Evolutionary conservation across 805 yeast genomes (phyloP), one percentile per base, ranked within the genome.

Genomic region (Sugiyamaella smithiae): DNA sequence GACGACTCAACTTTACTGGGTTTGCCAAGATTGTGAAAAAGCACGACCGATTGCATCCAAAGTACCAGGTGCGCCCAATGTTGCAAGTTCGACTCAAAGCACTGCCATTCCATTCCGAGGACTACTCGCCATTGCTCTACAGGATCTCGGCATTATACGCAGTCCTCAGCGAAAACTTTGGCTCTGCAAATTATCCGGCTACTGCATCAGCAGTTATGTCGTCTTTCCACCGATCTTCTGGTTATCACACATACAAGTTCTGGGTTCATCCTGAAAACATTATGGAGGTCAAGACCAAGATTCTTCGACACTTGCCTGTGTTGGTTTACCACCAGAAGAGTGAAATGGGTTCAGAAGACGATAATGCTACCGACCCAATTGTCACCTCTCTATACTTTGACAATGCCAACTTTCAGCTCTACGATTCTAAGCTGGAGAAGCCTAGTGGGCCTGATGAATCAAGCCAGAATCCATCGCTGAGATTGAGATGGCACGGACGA

Each of bases 231-330:
- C 67, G 67, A 45, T 57, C 64, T 49, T 61, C 60, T 73, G 67
- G 63, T 23, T 67, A 63, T 55, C 66, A 71, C 17, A 82, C 88
- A 12, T 82, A 84, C 68, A 88, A 87, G 69, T 91, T 91, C 67
- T 91, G 99, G 99, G 77, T 93, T 38, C 98, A 91, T 66, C 90
- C 91, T n/a, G 99, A 93, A 59, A 86, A 88, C 65, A 66, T 93
- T 64, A 90, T 91, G 97, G 98, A 91, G 70, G 96, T 90, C 48
- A 91, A 91, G 71, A 88, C 98, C n/a, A 82, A 89, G 51, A 87
- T 91, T 56, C 77, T 91, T 64, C 84, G 98, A 66, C 95, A 88
- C 61, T 77, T 91, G 57, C 99, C 99, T 1, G 95, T 90, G 4
- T 75, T 91, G 54, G 85, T 91, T 42, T 93, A 89, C 55, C 73